phyloP scores from a whole-genome alignment of 495 filamentous ascomycete species.

The Platismatia glauca region DNA sequence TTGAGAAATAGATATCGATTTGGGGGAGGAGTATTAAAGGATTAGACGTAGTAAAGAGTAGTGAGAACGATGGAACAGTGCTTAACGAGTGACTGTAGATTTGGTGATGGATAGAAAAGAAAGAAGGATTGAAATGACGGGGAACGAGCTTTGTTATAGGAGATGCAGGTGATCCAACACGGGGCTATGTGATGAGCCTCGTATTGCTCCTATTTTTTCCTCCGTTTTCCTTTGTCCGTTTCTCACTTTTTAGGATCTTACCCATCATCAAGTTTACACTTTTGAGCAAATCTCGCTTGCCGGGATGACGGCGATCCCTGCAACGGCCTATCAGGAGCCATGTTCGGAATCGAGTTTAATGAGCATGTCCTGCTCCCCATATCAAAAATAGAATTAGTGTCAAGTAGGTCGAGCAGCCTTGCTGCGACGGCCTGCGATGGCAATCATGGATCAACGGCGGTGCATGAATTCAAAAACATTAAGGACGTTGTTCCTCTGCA shows the following conservation, averaged over 20 bases:
- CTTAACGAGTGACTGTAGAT: conserved; percentile 21
- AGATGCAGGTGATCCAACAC: neutral
- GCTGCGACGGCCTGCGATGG: too few relatives aligned
- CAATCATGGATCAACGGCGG: neutral
- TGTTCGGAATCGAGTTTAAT: neutral
- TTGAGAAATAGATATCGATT: conserved; percentile 1
- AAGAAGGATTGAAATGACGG: neutral
- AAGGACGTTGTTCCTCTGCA: too few relatives aligned
- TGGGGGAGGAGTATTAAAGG: conserved; percentile 15
- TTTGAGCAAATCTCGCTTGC: neutral
- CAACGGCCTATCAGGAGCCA: neutral
- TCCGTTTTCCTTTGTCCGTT: neutral
- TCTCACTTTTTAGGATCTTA: neutral
- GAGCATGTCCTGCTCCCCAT: neutral
- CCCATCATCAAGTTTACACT: neutral
- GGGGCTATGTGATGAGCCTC: conserved; percentile 2
- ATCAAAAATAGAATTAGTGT: neutral
- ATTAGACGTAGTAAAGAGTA: conserved; percentile 4
- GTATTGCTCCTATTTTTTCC: neutral
- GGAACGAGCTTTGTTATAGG: neutral
- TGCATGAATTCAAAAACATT: neutral
- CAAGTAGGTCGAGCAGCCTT: too few relatives aligned
- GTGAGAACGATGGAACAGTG: conserved; percentile 8
- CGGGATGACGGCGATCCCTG: neutral
- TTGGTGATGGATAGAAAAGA: conserved; percentile 2